A percentile compares a stretch with the other conserved stretches of the same genome.
phyloP scores from a whole-genome alignment of 2,329 filamentous ascomycete genomes.

The Zopfia rhizophila region DNA sequence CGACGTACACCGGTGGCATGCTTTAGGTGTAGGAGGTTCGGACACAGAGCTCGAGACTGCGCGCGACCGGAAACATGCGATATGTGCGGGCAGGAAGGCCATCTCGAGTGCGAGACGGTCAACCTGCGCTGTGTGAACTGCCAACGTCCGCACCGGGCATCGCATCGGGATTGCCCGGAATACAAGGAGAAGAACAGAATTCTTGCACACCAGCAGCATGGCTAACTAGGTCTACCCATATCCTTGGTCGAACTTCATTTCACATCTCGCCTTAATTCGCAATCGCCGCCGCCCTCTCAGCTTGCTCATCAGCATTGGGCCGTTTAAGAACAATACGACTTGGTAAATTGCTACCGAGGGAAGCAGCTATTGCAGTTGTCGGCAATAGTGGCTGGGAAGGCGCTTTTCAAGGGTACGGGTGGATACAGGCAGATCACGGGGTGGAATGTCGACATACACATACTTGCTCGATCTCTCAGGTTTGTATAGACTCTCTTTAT shows the following conservation, averaged over 20 bases:
- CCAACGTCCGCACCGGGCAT: slow-evolving; percentile 2
- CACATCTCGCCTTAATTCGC: slow-evolving; percentile 4
- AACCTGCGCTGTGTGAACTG: too few species aligned
- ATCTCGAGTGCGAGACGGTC: slow-evolving; percentile 5
- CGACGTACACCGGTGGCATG: slow-evolving; percentile 3
- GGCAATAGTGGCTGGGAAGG: slow-evolving; percentile 8
- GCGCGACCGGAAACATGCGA: slow-evolving; percentile 4
- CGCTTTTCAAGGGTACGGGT: slow-evolving; percentile 2
- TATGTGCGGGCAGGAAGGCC: slow-evolving; percentile 5
- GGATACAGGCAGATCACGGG: slow-evolving; percentile 2
- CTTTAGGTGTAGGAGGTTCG: slow-evolving; percentile 9
- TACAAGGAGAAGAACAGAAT: slow-evolving; percentile 6
- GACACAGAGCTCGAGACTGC: slow-evolving; percentile 10
- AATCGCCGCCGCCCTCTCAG: slow-evolving; percentile 2
- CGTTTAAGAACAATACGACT: slow-evolving; percentile 13
- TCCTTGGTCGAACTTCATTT: slow-evolving; percentile 1
- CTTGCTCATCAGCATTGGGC: slow-evolving; percentile 9
- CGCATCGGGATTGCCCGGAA: slow-evolving; percentile 1
- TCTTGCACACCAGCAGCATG: slow-evolving; percentile 1
- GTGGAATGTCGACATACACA: neutral
- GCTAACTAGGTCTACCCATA: slow-evolving; percentile 1
- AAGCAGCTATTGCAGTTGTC: slow-evolving; percentile 9
- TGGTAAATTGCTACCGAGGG: slow-evolving; percentile 6
- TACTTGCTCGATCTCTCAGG: too few species aligned
- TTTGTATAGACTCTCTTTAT: too few species aligned